These are phyloP conservation scores for Panicum virgatum DNA, from an alignment of 202 grass and related monocot species.

Conservation along the genomic window DNA sequence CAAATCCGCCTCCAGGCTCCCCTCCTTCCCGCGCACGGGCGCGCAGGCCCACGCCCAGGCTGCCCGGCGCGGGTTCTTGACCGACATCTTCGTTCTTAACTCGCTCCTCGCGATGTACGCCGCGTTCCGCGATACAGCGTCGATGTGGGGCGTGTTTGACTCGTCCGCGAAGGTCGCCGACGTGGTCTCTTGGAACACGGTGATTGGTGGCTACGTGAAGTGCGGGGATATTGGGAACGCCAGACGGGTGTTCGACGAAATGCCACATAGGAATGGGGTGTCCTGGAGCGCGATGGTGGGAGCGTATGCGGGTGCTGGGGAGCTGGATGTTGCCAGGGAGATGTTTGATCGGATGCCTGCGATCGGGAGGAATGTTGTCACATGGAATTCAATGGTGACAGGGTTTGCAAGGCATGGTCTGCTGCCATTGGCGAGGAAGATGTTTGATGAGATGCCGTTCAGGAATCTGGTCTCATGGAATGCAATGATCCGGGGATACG, in stretches of 20 bases:
- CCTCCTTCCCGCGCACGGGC: constrained; percentile 38
- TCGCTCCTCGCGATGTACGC: constrained; percentile 62
- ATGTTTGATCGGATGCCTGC: constrained; percentile 66
- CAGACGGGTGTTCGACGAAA: constrained; percentile 54
- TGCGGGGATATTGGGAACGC: constrained; percentile 45
- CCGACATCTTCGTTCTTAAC: constrained; percentile 61
- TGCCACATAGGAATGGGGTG: constrained; percentile 56
- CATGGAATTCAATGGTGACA: constrained; percentile 68
- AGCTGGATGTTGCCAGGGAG: constrained; percentile 55
- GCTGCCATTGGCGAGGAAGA: constrained; percentile 54
- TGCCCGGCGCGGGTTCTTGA: constrained; percentile 49
- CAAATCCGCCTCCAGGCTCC: constrained; percentile 46
- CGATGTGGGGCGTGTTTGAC: constrained; percentile 51
- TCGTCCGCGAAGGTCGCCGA: constrained; percentile 44
- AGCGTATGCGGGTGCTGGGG: constrained; percentile 51
- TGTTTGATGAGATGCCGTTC: constrained; percentile 71
- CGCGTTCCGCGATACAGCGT: constrained; percentile 38
- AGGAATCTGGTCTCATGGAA: constrained; percentile 75
- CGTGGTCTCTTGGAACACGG: constrained; percentile 72
- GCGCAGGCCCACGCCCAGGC: constrained; percentile 58
- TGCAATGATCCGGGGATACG: constrained; percentile 57
- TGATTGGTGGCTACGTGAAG: constrained; percentile 54
- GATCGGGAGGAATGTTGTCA: constrained; percentile 52
- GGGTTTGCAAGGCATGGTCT: constrained; percentile 55
- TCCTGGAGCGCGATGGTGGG: constrained; percentile 76